Base-by-base conservation (phyloP, 129 eudicot species). In the sunflower (Helianthus annuus) region DNA sequence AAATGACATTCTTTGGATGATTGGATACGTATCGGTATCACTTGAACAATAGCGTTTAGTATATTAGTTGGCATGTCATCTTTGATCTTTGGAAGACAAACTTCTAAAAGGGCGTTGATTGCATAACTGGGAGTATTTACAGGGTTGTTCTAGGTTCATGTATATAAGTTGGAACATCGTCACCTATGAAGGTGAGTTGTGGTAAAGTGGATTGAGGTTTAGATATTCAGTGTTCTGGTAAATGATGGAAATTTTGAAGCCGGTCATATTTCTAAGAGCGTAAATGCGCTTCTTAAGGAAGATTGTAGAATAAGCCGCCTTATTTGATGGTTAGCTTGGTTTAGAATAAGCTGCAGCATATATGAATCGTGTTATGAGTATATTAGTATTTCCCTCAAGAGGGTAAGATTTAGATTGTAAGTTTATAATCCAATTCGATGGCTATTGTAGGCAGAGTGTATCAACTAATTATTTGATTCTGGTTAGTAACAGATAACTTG, bases 261-360 rank as follows among this genome's bases (percentile, higher is more conserved):
- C 13, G 40, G 27, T 63, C 71, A 48, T 67, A 67, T 67, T 27
- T 67, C 42, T 24, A 24, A 67, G 58, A 67, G 48, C 44, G 45
- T 48, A 48, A 49, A 5, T 2, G 45, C 19, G 34, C 16, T 42
- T 19, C 70, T 19, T 10, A 6, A 1, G 36, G 40, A 48, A 48
- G 7, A 13, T 27, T 67, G 12, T n/a, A 67, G 55, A 49, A 48
- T 48, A 67, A 67, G 71, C 42, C 7, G 42, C 15, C 44, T 22
- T 48, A 24, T 8, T 7, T 67, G 45, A 13, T 48, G 59, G 19
- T 49, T 67, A 8, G 72, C 7, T 66, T 22, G 71, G 56, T 46
- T 24, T 46, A 27, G 55, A 48, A 66, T 66, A 66, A 66, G 57
- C 55, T 45, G 55, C n/a, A 9, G 55, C n/a, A 9, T 46, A 46